Base-by-base conservation (phyloP, 129 eudicot genomes). In the Glebionis coronaria region DNA sequence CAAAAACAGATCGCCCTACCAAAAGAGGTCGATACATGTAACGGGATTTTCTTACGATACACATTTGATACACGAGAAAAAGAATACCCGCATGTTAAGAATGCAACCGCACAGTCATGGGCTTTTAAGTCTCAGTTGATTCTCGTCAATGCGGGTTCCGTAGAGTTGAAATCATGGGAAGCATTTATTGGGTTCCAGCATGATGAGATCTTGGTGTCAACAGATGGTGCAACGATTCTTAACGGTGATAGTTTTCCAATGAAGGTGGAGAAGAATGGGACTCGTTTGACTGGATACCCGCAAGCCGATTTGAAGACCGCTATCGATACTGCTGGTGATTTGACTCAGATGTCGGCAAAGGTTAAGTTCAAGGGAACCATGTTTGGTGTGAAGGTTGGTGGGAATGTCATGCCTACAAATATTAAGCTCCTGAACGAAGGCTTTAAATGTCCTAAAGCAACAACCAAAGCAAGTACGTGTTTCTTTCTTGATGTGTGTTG, bases 31-130 rank as follows among this genome's bases (percentile, higher is more conserved):
- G 63, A 57, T 1, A 57, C 3, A 8, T 93, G 98, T 70, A 71
- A 93, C 12, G 98, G 98, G 2, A 58, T 93, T 11, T 88, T 82
- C 73, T 25, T 82, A 13, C 47, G 82, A 3, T 93, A 93, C 79
- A 70, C 45, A 35, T 84, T 84, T 31, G 66, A 68, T 15, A 74
- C 81, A 19, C 82, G 91, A 0, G 84, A 88, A 63, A 88, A 82
- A 72, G 75, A 68, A 18, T 86, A 84, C 58, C 98, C 98, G 0
- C 74, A 13, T 31, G 78, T 85, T 50, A 86, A 86, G 70, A 93
- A 93, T 51, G 84, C 73, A 47, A 62, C 96, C 4, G 96, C 96
- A 0, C 98, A 93, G 72, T 68, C 95, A 0, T 93, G 95, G 95
- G 79, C 91, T 9, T 93, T 93, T 54, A 76, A 74, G 74, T 73